Evolutionary conservation across 495 filamentous ascomycete species (phyloP).

Genomic region (Penicillium atrosanguineum): DNA sequence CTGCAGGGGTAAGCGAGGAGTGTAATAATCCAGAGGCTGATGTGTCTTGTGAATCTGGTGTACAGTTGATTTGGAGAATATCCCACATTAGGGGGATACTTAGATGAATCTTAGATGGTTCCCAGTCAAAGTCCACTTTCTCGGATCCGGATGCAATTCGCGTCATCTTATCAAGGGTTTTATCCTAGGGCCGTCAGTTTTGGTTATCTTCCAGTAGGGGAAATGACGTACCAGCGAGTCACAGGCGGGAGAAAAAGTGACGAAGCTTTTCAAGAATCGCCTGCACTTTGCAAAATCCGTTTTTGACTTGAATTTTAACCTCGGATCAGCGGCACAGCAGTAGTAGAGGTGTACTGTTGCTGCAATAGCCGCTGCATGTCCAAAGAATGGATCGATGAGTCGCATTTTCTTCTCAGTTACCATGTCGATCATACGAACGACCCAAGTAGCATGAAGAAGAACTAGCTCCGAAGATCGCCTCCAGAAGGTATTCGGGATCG

Average conservation of each 20-base stretch:
- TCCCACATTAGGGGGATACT: constrained; percentile 53
- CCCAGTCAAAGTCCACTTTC: constrained; percentile 43
- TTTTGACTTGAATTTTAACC: constrained; percentile 46
- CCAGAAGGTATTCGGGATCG: constrained; percentile 49
- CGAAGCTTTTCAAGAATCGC: constrained; percentile 40
- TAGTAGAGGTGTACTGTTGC: constrained; percentile 48
- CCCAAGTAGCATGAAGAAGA: constrained; percentile 45
- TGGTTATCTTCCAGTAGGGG: neutral
- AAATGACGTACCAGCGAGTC: constrained; percentile 29
- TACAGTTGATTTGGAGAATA: constrained; percentile 40
- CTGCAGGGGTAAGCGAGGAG: constrained; percentile 29
- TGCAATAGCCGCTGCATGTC: constrained; percentile 42
- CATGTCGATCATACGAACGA: constrained; percentile 51
- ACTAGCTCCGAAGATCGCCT: constrained; percentile 44
- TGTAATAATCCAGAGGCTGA: constrained; percentile 31
- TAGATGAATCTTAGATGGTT: constrained; percentile 46
- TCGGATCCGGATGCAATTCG: constrained; percentile 44
- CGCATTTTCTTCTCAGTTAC: constrained; percentile 43
- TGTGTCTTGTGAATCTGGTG: constrained; percentile 24
- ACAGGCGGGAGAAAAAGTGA: constrained; percentile 40
- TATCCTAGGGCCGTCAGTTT: constrained; percentile 26
- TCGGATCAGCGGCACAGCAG: constrained; percentile 41
- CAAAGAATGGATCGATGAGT: constrained; percentile 45
- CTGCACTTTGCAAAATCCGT: constrained; percentile 45
- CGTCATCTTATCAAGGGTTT: constrained; percentile 41